phyloP scores from a whole-genome alignment of 257 asterid species.

The Solanum ahanhuiri region DNA sequence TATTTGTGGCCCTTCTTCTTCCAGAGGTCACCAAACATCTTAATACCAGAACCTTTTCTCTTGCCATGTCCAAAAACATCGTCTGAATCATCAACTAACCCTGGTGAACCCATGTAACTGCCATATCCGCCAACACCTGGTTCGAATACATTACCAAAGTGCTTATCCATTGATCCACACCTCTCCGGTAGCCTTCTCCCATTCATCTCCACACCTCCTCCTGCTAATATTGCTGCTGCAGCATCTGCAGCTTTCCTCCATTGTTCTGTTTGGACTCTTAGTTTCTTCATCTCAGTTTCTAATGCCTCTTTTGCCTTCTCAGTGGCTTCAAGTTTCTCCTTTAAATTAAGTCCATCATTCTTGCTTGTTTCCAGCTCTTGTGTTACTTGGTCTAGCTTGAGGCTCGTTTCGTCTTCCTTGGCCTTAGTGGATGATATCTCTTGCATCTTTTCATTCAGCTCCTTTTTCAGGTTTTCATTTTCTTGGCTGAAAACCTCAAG shows the following conservation, averaged over 20 bases:
- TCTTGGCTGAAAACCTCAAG: slow-evolving; percentile 24
- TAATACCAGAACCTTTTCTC: slow-evolving; percentile 64
- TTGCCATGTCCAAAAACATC: slow-evolving; percentile 59
- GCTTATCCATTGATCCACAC: slow-evolving; percentile 93
- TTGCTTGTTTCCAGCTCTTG: slow-evolving; percentile 57
- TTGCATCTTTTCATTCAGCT: slow-evolving; percentile 32
- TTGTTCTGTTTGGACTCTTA: slow-evolving; percentile 78
- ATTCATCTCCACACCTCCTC: slow-evolving; percentile 51
- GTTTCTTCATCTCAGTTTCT: slow-evolving; percentile 80
- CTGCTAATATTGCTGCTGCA: slow-evolving; percentile 73
- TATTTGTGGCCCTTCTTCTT: slow-evolving; percentile 68
- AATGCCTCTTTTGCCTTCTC: slow-evolving; percentile 52
- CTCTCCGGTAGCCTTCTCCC: slow-evolving; percentile 71
- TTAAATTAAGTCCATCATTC: slow-evolving; percentile 12
- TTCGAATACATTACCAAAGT: slow-evolving; percentile 32
- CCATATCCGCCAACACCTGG: slow-evolving; percentile 22
- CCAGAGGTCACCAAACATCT: slow-evolving; percentile 88
- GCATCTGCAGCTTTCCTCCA: slow-evolving; percentile 99
- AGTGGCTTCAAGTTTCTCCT: slow-evolving; percentile 36
- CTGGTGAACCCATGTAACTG: slow-evolving; percentile 56
- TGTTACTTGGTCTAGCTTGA: slow-evolving; percentile 20
- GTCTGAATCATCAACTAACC: slow-evolving; percentile 35
- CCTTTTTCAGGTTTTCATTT: slow-evolving; percentile 29
- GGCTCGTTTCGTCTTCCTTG: slow-evolving; percentile 27
- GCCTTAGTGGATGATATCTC: slow-evolving; percentile 28